These are phyloP conservation scores for Stachybotrys chartarum DNA, from an alignment of 2,329 filamentous ascomycete genomes.

Conservation along the genomic window DNA sequence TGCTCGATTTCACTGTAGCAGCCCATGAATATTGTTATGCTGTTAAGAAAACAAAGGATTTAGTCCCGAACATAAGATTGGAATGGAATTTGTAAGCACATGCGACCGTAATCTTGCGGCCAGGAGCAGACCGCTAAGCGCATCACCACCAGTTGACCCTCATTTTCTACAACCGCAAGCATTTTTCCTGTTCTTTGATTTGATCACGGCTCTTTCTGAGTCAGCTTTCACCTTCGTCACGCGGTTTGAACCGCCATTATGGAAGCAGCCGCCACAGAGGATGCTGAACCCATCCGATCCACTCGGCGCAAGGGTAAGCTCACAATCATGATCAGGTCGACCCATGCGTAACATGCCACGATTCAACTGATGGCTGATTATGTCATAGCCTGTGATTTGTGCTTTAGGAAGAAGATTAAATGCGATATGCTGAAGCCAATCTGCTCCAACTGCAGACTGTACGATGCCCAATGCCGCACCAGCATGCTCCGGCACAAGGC, in stretches of 20 bases:
- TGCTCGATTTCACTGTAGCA: no score
- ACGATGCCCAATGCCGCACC: slow-evolving; percentile 29
- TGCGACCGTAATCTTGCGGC: no score
- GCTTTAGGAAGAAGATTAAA: slow-evolving; percentile 39
- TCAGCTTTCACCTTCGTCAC: no score
- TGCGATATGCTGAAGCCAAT: slow-evolving; percentile 35
- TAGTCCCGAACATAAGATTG: no score
- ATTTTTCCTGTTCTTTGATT: no score
- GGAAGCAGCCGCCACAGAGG: not conserved
- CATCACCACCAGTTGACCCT: no score
- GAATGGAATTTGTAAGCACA: no score
- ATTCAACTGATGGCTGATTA: not conserved
- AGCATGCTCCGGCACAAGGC: slow-evolving; percentile 17
- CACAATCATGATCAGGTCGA: not conserved
- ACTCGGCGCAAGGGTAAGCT: not conserved
- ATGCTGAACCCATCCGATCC: not conserved
- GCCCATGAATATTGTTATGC: no score
- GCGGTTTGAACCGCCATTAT: not conserved
- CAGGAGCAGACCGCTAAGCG: no score
- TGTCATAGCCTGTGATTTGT: slow-evolving; percentile 31
- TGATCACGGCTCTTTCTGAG: no score
- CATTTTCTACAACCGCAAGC: no score
- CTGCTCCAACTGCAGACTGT: slow-evolving; percentile 36
- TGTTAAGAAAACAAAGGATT: no score
- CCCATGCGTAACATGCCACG: not conserved